phyloP scores from a whole-genome alignment of 768 basidiomycete genomes.

The Rhodotorula graminis region DNA sequence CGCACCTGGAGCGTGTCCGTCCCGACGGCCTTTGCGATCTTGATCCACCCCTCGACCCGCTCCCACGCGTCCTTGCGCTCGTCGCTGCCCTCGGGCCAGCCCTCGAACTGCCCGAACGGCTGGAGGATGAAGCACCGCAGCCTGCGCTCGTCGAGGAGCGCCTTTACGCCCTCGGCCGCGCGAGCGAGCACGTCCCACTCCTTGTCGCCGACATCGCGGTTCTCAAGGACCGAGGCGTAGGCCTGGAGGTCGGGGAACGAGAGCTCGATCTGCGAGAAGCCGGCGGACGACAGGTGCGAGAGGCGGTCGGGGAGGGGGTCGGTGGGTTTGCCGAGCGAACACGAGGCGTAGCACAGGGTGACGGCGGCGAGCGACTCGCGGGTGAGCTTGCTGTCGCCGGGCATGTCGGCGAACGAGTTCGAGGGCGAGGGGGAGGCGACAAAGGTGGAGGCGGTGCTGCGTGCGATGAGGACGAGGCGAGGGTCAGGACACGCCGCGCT shows the following conservation, averaged over 20 bases:
- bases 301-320: constrained; percentile 20
- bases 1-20: constrained; percentile 41
- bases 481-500: too few species aligned
- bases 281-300: constrained; percentile 29
- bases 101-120: constrained; percentile 43
- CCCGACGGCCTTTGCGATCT: constrained; percentile 38
- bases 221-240: constrained; percentile 11
- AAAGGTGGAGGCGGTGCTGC: not conserved
- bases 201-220: constrained; percentile 14
- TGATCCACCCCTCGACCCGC: constrained; percentile 36
- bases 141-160: constrained; percentile 2
- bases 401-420: not conserved
- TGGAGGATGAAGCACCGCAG: constrained; percentile 40
- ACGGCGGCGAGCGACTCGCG: not conserved
- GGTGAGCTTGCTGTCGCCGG: not conserved
- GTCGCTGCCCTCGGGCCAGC: constrained; percentile 36
- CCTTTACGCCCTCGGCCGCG: constrained; percentile 20
- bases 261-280: constrained; percentile 39
- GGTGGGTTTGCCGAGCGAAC: constrained; percentile 13
- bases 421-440: too few species aligned
- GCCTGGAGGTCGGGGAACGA: constrained; percentile 38
- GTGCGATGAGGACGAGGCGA: too few species aligned
- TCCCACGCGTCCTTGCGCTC: constrained; percentile 28
- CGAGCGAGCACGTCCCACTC: constrained; percentile 24
- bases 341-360: constrained; percentile 21